Percentiles rank a stretch among this genome's conserved stretches.
phyloP scores from a whole-genome alignment of 257 asterid species.

The Solanum etuberosum region DNA sequence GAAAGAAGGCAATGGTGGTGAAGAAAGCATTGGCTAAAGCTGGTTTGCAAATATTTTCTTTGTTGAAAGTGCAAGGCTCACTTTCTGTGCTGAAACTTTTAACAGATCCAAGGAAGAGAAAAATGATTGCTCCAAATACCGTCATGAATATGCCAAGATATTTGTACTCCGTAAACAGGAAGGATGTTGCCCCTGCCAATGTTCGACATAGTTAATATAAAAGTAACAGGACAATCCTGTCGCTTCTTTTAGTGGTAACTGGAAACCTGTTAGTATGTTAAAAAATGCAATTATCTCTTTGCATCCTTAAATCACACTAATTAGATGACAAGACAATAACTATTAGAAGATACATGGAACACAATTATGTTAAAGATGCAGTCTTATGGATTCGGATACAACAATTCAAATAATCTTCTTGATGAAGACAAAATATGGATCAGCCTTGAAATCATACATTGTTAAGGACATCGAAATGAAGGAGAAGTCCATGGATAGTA shows the following conservation, averaged over 20 bases:
- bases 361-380: background rate
- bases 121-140: slow-evolving; percentile 32
- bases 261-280: background rate
- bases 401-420: background rate
- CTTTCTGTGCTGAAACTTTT: slow-evolving; percentile 35
- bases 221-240: background rate
- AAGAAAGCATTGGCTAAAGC: slow-evolving; percentile 39
- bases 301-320: background rate
- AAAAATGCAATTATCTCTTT: background rate
- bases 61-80: slow-evolving; percentile 35
- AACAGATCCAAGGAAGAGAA: slow-evolving; percentile 46
- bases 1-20: slow-evolving; percentile 31
- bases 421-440: background rate
- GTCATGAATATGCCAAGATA: slow-evolving; percentile 43
- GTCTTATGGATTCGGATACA: background rate
- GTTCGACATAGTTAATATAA: background rate
- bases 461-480: background rate
- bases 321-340: background rate
- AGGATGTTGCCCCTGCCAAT: slow-evolving; percentile 40
- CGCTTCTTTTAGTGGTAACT: background rate
- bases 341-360: background rate
- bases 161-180: slow-evolving; percentile 35
- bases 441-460: background rate
- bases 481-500: background rate
- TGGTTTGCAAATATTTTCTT: slow-evolving; percentile 31